Evolutionary conservation across 495 filamentous ascomycete species (phyloP).

Genomic region (Penicillium riverlandense): DNA sequence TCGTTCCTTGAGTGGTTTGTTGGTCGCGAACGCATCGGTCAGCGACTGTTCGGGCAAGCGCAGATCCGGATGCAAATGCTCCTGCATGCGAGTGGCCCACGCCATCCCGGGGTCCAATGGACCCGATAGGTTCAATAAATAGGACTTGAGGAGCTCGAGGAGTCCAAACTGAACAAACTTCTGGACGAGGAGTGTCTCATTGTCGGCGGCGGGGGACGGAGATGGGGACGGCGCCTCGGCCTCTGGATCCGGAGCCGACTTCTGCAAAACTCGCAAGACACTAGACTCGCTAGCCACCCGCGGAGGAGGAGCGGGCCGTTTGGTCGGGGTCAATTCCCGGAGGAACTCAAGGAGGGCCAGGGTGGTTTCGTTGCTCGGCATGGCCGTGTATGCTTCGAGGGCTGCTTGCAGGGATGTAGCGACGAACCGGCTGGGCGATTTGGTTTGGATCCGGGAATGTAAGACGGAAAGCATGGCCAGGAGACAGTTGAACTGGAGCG

Average conservation of each 20-base stretch:
- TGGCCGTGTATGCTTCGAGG: constrained; percentile 54
- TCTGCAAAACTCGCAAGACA: constrained; percentile 28
- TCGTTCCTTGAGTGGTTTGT: constrained; percentile 54
- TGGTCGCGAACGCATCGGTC: constrained; percentile 52
- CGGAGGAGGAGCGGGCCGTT: constrained; percentile 67
- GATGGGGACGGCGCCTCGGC: constrained; percentile 52
- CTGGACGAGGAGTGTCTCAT: constrained; percentile 52
- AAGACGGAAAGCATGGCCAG: constrained; percentile 77
- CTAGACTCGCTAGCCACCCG: constrained; percentile 51
- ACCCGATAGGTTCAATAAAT: constrained; percentile 50
- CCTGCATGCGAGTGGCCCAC: constrained; percentile 68
- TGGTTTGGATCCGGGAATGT: constrained; percentile 81
- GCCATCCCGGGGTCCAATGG: constrained; percentile 60
- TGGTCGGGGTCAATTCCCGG: constrained; percentile 62
- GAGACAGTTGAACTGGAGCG: constrained; percentile 63
- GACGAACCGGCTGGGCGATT: constrained; percentile 86
- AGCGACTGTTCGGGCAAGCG: constrained; percentile 42
- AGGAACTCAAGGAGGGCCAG: constrained; percentile 68
- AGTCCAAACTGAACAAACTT: constrained; percentile 80
- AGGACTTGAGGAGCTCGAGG: constrained; percentile 77
- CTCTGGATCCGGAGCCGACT: constrained; percentile 74
- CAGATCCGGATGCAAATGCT: constrained; percentile 54
- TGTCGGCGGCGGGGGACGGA: constrained; percentile 27
- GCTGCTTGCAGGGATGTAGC: constrained; percentile 80
- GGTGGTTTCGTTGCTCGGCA: constrained; percentile 58